phyloP scores from a whole-genome alignment of 2,329 filamentous ascomycete species.

The Trichoderma harzianum region DNA sequence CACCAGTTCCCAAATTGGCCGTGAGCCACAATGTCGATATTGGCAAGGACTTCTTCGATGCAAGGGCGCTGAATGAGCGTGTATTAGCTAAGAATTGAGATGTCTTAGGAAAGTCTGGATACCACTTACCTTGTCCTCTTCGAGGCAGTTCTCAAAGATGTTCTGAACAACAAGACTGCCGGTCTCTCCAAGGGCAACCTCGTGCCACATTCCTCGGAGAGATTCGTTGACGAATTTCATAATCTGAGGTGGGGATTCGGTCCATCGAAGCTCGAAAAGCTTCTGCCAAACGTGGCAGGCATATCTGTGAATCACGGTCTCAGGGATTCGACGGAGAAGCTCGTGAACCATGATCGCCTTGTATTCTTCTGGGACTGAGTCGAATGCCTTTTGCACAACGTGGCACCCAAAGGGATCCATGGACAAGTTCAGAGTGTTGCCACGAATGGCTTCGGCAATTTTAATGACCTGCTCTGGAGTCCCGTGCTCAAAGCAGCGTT shows the following conservation, averaged over 20 bases:
- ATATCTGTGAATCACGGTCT: constrained; percentile 97
- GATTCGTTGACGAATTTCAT: constrained; percentile 98
- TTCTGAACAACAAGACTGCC: constrained; percentile 98
- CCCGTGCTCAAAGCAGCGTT: constrained; percentile 98
- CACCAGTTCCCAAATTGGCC: constrained; percentile 99
- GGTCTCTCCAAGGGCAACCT: constrained; percentile 94
- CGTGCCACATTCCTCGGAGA: constrained; percentile 95
- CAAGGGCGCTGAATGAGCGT: constrained; percentile 69
- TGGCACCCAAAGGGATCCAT: constrained; percentile 99
- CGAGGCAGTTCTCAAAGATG: constrained; percentile 98
- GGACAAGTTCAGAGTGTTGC: constrained; percentile 88
- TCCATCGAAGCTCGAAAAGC: constrained; percentile 96
- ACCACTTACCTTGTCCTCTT: constrained; percentile 89
- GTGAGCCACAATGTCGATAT: constrained; percentile 94
- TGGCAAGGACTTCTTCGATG: constrained; percentile 91
- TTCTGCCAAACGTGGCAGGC: constrained; percentile 99
- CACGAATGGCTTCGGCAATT: constrained; percentile 90
- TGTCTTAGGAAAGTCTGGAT: not conserved
- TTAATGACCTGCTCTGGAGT: constrained; percentile 91
- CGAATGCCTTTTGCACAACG: constrained; percentile 97
- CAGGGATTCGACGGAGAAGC: constrained; percentile 87
- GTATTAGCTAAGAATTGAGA: constrained; percentile 19
- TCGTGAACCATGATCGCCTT: constrained; percentile 99
- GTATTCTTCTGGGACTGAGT: constrained; percentile 95
- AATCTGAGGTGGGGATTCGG: constrained; percentile 89